Percentiles rank a stretch among this genome's conserved stretches.
These are phyloP conservation scores for Thermothelomyces thermophilus DNA, from an alignment of 2,329 filamentous ascomycete species.

Conservation along the genomic window DNA sequence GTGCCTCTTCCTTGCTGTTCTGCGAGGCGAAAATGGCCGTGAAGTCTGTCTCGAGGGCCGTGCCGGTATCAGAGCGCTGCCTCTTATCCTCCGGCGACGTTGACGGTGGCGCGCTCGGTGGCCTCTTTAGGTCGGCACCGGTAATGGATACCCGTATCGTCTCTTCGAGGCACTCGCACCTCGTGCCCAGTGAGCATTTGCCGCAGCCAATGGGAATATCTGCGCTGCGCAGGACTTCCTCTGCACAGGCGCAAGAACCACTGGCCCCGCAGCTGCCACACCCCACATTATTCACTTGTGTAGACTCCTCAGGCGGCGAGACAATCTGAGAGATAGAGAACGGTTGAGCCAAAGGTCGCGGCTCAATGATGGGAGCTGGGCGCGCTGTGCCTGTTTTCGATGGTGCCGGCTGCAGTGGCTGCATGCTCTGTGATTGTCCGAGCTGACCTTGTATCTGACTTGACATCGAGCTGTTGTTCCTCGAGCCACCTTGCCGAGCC, in stretches of 20 bases:
- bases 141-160: slow-evolving; percentile 44
- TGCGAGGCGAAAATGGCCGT: slow-evolving; percentile 52
- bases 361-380: slow-evolving; percentile 24
- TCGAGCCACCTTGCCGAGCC: background rate
- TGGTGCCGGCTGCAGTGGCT: slow-evolving; percentile 12
- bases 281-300: slow-evolving; percentile 34
- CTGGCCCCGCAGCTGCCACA: slow-evolving; percentile 52
- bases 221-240: slow-evolving; percentile 49
- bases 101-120: slow-evolving; percentile 39
- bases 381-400: slow-evolving; percentile 8
- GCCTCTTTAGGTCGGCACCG: slow-evolving; percentile 44
- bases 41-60: slow-evolving; percentile 65
- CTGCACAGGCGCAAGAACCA: slow-evolving; percentile 52
- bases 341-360: slow-evolving; percentile 33
- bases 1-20: slow-evolving; percentile 16
- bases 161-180: slow-evolving; percentile 59
- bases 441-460: slow-evolving; percentile 8
- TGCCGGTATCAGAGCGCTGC: slow-evolving; percentile 40
- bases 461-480: slow-evolving; percentile 6
- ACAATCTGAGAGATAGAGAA: slow-evolving; percentile 54
- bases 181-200: slow-evolving; percentile 55
- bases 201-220: slow-evolving; percentile 52
- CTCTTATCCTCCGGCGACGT: slow-evolving; percentile 48
- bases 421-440: background rate
- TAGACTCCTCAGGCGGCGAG: slow-evolving; percentile 43